A percentile compares a stretch with the other conserved stretches of the same genome.
phyloP scores from a whole-genome alignment of 352 stramenopile genomes.

The Phytophthora sp. region DNA sequence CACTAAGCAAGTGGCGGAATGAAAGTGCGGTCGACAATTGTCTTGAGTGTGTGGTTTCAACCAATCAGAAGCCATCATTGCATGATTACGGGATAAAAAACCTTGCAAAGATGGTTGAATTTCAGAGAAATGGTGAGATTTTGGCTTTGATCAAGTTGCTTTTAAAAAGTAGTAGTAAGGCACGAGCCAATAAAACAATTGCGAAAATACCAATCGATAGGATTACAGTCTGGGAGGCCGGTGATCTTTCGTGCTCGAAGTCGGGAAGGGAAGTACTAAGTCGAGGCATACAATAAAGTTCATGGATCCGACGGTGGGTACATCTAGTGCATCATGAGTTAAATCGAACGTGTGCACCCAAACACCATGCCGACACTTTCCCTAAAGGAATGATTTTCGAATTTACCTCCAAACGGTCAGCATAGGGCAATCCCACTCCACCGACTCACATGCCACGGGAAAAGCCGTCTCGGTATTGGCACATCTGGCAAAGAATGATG shows the following conservation, averaged over 20 bases:
- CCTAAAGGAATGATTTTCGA: neutral
- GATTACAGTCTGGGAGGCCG: too few relatives aligned
- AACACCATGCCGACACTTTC: neutral
- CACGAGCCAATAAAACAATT: too few relatives aligned
- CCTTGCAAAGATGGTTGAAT: constrained; percentile 1
- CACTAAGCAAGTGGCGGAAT: constrained; percentile 18
- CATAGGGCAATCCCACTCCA: neutral
- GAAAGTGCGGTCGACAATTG: constrained; percentile 3
- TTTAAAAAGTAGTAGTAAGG: too few relatives aligned
- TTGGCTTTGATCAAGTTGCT: constrained; percentile 26
- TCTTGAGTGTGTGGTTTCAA: constrained; percentile 17
- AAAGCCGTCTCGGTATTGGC: neutral
- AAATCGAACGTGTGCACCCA: neutral
- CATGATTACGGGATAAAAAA: constrained; percentile 25
- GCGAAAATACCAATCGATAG: too few relatives aligned
- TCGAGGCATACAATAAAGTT: too few relatives aligned
- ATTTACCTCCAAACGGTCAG: neutral
- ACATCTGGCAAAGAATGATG: neutral
- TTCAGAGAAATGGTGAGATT: too few relatives aligned
- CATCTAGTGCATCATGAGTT: neutral
- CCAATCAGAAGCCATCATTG: constrained; percentile 16
- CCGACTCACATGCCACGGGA: neutral
- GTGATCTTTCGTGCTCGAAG: too few relatives aligned
- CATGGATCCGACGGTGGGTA: neutral
- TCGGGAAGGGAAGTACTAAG: too few relatives aligned